phyloP scores from a whole-genome alignment of 768 basidiomycete genomes.

The Suillus tomentosus region DNA sequence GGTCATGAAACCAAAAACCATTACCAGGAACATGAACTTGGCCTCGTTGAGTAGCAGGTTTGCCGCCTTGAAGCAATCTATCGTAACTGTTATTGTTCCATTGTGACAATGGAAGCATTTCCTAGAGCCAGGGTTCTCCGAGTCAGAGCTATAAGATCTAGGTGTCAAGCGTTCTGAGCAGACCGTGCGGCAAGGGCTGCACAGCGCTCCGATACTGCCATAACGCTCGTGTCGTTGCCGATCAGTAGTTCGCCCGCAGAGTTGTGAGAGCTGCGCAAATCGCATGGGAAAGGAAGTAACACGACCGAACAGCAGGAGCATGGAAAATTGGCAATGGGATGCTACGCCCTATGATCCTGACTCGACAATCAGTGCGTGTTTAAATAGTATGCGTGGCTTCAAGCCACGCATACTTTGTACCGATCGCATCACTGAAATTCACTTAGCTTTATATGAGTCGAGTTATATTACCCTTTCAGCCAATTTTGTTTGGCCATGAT shows the following conservation, averaged over 20 bases:
- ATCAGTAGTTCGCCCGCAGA: background rate
- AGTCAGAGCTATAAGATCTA: background rate
- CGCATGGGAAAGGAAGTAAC: conserved; percentile 6
- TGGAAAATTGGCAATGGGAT: background rate
- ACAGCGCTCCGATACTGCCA: conserved; percentile 1
- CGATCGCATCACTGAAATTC: too few species aligned
- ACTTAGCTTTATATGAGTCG: too few species aligned
- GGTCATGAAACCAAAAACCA: conserved; percentile 2
- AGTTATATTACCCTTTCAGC: too few species aligned
- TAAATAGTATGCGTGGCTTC: too few species aligned
- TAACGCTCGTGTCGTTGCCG: conserved; percentile 3
- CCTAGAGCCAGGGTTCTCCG: background rate
- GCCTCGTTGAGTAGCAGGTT: background rate
- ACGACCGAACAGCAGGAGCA: background rate
- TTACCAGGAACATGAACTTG: background rate
- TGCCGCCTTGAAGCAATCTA: background rate
- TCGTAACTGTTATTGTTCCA: background rate
- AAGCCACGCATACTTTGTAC: too few species aligned
- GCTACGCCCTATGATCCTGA: background rate
- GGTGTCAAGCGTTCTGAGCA: conserved; percentile 5
- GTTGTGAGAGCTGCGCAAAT: conserved; percentile 8
- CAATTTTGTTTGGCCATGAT: too few species aligned
- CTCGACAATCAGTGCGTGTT: conserved; percentile 3
- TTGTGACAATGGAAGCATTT: conserved; percentile 1
- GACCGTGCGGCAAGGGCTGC: conserved; percentile 1